phyloP scores from a whole-genome alignment of 352 stramenopile genomes.

The Globisporangium nagaii region DNA sequence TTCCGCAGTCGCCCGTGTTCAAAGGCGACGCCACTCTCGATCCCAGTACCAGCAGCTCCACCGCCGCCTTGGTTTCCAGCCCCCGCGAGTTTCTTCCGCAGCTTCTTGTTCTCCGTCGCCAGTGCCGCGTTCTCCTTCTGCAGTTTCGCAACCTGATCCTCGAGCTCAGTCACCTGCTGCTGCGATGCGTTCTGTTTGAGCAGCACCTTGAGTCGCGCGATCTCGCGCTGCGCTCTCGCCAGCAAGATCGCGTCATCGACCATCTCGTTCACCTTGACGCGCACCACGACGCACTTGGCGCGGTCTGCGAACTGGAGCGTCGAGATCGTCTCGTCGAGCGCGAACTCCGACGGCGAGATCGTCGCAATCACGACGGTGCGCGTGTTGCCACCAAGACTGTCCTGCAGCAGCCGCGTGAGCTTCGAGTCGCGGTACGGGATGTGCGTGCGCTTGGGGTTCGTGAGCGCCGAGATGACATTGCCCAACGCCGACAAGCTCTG shows the following conservation, averaged over 20 bases:
- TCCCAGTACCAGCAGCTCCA: neutral
- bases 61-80: neutral
- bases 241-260: slow-evolving; percentile 77
- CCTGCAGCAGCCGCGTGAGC: slow-evolving; percentile 91
- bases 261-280: slow-evolving; percentile 77
- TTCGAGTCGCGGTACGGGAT: slow-evolving; percentile 97
- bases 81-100: slow-evolving; percentile 22
- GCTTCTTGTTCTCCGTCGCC: slow-evolving; percentile 39
- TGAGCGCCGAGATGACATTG: slow-evolving; percentile 84
- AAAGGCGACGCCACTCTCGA: neutral
- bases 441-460: slow-evolving; percentile 62
- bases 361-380: slow-evolving; percentile 88
- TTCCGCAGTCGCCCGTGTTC: neutral
- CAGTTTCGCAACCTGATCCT: slow-evolving; percentile 36
- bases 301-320: slow-evolving; percentile 88
- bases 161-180: slow-evolving; percentile 28
- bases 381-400: slow-evolving; percentile 83
- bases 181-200: slow-evolving; percentile 40
- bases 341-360: slow-evolving; percentile 67
- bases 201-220: slow-evolving; percentile 51
- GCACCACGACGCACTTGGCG: slow-evolving; percentile 68
- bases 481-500: slow-evolving; percentile 87
- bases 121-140: slow-evolving; percentile 43
- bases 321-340: slow-evolving; percentile 87
- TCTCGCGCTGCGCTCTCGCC: slow-evolving; percentile 66